Percentiles rank a stretch among this genome's conserved stretches.
These are phyloP conservation scores for Lactifluus piperatus DNA, from an alignment of 768 basidiomycete genomes.

Conservation along the genomic window DNA sequence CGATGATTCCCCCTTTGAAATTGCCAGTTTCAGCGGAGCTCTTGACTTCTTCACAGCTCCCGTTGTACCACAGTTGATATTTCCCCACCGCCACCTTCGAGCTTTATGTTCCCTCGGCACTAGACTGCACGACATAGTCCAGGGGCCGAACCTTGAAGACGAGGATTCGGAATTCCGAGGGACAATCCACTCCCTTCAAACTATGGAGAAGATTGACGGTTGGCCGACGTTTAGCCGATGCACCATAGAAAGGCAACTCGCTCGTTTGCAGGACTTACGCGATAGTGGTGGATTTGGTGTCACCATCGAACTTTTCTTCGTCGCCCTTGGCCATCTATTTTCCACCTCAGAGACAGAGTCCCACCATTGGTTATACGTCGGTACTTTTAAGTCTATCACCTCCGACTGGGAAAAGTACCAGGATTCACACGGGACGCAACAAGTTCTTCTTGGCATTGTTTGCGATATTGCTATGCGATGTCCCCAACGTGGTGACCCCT, in stretches of 20 bases:
- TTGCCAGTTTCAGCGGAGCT: neutral
- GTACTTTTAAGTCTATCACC: constrained; percentile 1
- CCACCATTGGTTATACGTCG: neutral
- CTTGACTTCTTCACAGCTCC: neutral
- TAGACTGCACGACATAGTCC: neutral
- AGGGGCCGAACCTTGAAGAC: neutral
- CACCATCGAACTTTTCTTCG: constrained; percentile 5
- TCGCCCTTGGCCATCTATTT: neutral
- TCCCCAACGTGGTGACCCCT: too few relatives aligned
- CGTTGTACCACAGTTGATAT: neutral
- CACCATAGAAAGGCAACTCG: neutral
- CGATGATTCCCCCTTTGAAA: neutral
- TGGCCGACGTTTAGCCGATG: too few relatives aligned
- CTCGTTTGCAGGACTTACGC: neutral
- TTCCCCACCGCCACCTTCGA: neutral
- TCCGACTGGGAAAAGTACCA: constrained; percentile 1
- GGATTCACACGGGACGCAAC: constrained; percentile 6
- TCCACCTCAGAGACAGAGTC: neutral
- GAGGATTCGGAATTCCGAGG: too few relatives aligned
- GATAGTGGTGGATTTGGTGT: neutral
- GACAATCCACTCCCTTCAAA: too few relatives aligned
- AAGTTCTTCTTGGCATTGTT: constrained; percentile 23
- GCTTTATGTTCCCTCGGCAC: neutral
- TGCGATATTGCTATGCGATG: constrained; percentile 22
- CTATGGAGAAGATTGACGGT: too few relatives aligned